phyloP scores from a whole-genome alignment of 768 basidiomycete species.

The Boletus sp. region DNA sequence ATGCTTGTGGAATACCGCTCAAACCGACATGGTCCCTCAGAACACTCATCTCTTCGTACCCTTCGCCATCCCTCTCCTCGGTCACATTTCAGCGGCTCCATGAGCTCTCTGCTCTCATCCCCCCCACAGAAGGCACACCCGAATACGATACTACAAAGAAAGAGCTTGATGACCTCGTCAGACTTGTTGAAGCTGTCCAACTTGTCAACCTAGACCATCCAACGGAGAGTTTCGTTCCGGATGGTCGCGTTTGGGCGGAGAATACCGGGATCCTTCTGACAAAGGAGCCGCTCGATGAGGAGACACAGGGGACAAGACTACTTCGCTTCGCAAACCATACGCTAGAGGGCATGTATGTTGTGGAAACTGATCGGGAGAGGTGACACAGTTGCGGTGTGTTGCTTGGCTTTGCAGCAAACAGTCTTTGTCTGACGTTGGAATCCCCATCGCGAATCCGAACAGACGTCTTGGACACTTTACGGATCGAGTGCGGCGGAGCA shows the following conservation, averaged over 20 bases:
- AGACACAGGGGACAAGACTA: constrained; percentile 41
- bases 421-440: neutral
- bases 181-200: constrained; percentile 79
- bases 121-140: constrained; percentile 56
- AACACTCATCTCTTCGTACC: constrained; percentile 72
- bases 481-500: too few species aligned
- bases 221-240: constrained; percentile 32
- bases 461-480: neutral
- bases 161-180: constrained; percentile 69
- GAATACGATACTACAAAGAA: constrained; percentile 49
- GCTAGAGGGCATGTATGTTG: constrained; percentile 54
- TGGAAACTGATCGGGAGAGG: constrained; percentile 43
- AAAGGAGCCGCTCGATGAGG: constrained; percentile 19
- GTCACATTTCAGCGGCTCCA: constrained; percentile 62
- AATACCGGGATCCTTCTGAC: constrained; percentile 34
- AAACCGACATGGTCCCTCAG: constrained; percentile 79
- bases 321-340: constrained; percentile 50
- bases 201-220: constrained; percentile 43
- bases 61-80: constrained; percentile 57
- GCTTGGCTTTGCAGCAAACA: neutral
- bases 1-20: constrained; percentile 61
- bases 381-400: constrained; percentile 11
- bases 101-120: constrained; percentile 66
- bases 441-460: neutral
- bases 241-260: constrained; percentile 42